These are phyloP conservation scores for Kuraishia molischiana DNA, from an alignment of 805 yeast species.

Conservation along the genomic window DNA sequence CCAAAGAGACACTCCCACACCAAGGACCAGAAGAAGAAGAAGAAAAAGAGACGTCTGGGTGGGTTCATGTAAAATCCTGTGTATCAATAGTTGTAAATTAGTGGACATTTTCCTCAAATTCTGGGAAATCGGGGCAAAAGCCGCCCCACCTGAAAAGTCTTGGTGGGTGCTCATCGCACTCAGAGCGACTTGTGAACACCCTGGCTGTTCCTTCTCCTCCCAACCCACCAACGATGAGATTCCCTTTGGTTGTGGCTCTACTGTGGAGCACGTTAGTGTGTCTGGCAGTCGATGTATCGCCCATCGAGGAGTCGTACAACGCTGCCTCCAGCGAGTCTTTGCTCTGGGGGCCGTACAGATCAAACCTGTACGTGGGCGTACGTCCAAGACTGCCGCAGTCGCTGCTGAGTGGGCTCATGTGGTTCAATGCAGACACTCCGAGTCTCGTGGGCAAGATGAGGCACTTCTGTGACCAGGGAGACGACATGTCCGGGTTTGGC, in stretches of 20 bases:
- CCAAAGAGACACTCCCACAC: background rate
- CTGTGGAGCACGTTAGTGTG: no score
- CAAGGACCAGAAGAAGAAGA: background rate
- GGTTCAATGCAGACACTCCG: conserved; percentile 65
- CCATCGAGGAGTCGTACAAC: conserved; percentile 16
- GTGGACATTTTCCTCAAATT: background rate
- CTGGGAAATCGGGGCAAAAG: no score
- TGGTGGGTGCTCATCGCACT: no score
- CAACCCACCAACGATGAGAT: no score
- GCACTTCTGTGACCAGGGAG: conserved; percentile 68
- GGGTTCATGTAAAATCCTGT: background rate
- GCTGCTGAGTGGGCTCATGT: conserved; percentile 71
- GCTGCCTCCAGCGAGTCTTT: conserved; percentile 38
- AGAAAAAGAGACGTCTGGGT: background rate
- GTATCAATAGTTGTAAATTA: background rate
- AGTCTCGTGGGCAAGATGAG: conserved; percentile 47
- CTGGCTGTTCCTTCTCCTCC: no score
- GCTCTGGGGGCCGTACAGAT: conserved; percentile 90
- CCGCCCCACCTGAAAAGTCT: no score
- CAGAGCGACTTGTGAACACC: no score
- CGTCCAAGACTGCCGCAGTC: conserved; percentile 75
- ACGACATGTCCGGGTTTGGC: conserved; percentile 63
- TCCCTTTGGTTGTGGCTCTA: no score
- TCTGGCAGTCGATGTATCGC: no score
- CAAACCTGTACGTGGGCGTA: conserved; percentile 79